phyloP scores from a whole-genome alignment of 805 yeast species.

The Torulaspora microellipsoides region DNA sequence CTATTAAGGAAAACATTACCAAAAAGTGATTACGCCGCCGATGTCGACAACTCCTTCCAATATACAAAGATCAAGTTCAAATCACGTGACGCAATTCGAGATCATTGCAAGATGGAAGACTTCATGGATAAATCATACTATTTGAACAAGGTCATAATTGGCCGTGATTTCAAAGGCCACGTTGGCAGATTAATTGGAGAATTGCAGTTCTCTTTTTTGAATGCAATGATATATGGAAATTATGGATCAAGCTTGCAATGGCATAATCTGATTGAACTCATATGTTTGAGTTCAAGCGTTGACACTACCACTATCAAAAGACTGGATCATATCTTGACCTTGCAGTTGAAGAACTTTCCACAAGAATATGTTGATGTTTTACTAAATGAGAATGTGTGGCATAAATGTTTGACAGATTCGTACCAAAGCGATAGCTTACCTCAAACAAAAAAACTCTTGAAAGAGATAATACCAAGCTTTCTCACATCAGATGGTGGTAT shows the following conservation, averaged over 20 bases:
- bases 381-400: constrained; percentile 24
- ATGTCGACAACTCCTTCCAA: constrained; percentile 11
- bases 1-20: constrained; percentile 15
- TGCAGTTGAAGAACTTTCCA: constrained; percentile 23
- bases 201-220: constrained; percentile 47
- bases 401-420: constrained; percentile 12
- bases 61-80: constrained; percentile 30
- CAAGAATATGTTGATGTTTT: constrained; percentile 22
- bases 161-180: constrained; percentile 25
- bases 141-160: constrained; percentile 36
- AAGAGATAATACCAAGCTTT: constrained; percentile 1
- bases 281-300: constrained; percentile 18
- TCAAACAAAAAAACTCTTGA: constrained; percentile 3
- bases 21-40: neutral
- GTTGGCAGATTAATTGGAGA: constrained; percentile 45
- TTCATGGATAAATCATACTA: constrained; percentile 62
- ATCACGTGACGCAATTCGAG: constrained; percentile 28
- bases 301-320: constrained; percentile 1
- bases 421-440: constrained; percentile 11
- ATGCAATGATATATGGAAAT: constrained; percentile 53
- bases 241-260: constrained; percentile 62
- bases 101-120: constrained; percentile 44
- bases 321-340: constrained; percentile 20
- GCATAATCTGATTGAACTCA: constrained; percentile 47
- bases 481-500: neutral